phyloP scores from a whole-genome alignment of 768 basidiomycete species.

The Hygrophorus pudorinus region DNA sequence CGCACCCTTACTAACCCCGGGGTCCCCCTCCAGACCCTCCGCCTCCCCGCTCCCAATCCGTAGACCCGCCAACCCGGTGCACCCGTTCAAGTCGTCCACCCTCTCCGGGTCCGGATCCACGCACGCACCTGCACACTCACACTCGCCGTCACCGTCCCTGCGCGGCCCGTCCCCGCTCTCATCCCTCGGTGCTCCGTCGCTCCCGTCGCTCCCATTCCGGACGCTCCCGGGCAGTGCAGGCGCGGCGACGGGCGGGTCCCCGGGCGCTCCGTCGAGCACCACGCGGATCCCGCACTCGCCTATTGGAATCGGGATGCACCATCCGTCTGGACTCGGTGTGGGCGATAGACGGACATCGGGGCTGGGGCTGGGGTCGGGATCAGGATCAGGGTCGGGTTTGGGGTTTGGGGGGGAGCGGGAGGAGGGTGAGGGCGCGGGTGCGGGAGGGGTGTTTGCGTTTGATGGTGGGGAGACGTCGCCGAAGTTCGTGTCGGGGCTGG shows the following conservation, averaged over 20 bases:
- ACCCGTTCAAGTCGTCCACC: conserved; percentile 32
- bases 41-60: conserved; percentile 18
- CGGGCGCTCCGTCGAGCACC: conserved; percentile 16
- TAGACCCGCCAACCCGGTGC: conserved; percentile 22
- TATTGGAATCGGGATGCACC: conserved; percentile 21
- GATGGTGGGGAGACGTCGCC: conserved; percentile 10
- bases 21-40: no score
- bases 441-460: no score
- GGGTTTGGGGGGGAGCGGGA: no score
- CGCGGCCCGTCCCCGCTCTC: conserved; percentile 14
- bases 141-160: conserved; percentile 24
- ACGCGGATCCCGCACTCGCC: conserved; percentile 16
- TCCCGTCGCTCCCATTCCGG: conserved; percentile 9
- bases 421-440: no score
- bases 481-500: conserved; percentile 3
- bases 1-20: no score
- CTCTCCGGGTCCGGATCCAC: conserved; percentile 23
- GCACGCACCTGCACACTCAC: conserved; percentile 14
- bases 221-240: not conserved
- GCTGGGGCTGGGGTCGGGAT: conserved; percentile 14
- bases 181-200: conserved; percentile 2
- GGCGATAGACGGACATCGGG: conserved; percentile 8
- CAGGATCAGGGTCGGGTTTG: no score
- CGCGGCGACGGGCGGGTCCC: conserved; percentile 16
- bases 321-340: conserved; percentile 9